Percentiles rank a stretch among this genome's conserved stretches.
These are phyloP conservation scores for Chlorella ohadii DNA, from an alignment of 139 green algal genomes.

Conservation along the genomic window DNA sequence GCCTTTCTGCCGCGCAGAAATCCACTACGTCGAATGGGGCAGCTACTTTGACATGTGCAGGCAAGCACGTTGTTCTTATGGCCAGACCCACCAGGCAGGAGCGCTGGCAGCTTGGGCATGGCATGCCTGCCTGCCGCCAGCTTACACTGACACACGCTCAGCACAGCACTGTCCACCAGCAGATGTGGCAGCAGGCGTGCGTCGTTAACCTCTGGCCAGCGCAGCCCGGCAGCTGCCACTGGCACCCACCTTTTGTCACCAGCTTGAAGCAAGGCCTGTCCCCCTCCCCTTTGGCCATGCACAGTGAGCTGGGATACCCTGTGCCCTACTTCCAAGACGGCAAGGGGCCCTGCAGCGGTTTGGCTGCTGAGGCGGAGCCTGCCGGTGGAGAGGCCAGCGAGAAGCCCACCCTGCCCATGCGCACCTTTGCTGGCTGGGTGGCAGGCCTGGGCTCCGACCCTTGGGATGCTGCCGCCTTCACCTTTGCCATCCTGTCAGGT, in stretches of 20 bases:
- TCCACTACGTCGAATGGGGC: neutral
- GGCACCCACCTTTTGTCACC: too few species aligned
- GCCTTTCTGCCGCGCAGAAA: neutral
- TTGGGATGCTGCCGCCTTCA: neutral
- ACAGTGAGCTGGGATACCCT: slow-evolving; percentile 9
- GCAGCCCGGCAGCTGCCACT: too few species aligned
- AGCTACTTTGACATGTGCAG: slow-evolving; percentile 15
- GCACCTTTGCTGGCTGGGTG: slow-evolving; percentile 19
- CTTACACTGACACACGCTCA: too few species aligned
- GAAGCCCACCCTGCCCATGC: neutral
- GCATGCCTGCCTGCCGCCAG: too few species aligned
- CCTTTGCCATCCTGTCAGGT: neutral
- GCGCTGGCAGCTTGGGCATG: too few species aligned
- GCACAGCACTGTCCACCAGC: too few species aligned
- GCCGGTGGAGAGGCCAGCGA: neutral
- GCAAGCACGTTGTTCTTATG: neutral
- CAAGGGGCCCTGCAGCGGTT: slow-evolving; percentile 9
- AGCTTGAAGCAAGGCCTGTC: too few species aligned
- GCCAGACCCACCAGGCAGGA: too few species aligned
- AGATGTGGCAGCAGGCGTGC: too few species aligned
- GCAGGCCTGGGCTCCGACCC: neutral
- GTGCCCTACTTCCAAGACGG: slow-evolving; percentile 35
- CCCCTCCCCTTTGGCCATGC: too few species aligned
- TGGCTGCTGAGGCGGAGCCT: neutral
- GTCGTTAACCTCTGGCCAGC: too few species aligned